A percentile compares a stretch with the other conserved stretches of the same genome.
phyloP scores from a whole-genome alignment of 1,284 basidiomycete genomes.

The Boletus mariae region DNA sequence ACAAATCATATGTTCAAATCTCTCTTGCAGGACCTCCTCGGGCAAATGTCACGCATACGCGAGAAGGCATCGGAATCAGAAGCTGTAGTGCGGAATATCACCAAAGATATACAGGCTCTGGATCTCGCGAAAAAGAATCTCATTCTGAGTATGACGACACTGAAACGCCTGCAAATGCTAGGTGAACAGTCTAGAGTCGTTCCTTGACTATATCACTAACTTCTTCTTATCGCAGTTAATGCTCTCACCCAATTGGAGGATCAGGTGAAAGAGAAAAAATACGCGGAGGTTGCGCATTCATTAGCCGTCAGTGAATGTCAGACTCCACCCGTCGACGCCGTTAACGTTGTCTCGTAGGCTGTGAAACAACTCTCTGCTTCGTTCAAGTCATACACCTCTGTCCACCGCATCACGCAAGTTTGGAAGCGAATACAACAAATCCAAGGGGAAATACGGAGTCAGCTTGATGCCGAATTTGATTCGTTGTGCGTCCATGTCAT shows the following conservation, averaged over 20 bases:
- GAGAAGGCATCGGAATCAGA: slow-evolving; percentile 96
- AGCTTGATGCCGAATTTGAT: slow-evolving; percentile 87
- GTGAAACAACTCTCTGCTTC: slow-evolving; percentile 79
- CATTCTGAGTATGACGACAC: slow-evolving; percentile 82
- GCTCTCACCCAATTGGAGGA: slow-evolving; percentile 79
- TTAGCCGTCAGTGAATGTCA: slow-evolving; percentile 54
- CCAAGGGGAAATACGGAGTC: slow-evolving; percentile 71
- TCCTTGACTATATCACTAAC: neutral
- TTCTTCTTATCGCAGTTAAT: slow-evolving; percentile 53
- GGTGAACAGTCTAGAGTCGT: slow-evolving; percentile 47
- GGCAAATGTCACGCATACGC: slow-evolving; percentile 90
- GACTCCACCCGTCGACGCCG: neutral
- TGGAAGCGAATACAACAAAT: slow-evolving; percentile 77
- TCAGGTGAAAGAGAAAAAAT: slow-evolving; percentile 73
- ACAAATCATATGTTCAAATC: slow-evolving; percentile 2
- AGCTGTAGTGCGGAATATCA: slow-evolving; percentile 92
- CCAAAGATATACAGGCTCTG: slow-evolving; percentile 92
- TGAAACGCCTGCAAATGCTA: slow-evolving; percentile 92
- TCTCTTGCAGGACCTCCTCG: slow-evolving; percentile 72
- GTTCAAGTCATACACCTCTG: slow-evolving; percentile 73
- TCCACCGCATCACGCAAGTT: slow-evolving; percentile 73
- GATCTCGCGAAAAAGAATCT: slow-evolving; percentile 95
- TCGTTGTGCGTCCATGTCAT: slow-evolving; percentile 61
- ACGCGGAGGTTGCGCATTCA: slow-evolving; percentile 80
- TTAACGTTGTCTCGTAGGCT: slow-evolving; percentile 48